A percentile compares a stretch with the other conserved stretches of the same genome.
phyloP scores from a whole-genome alignment of 2,329 filamentous ascomycete species.

The Verticillium nubilum region DNA sequence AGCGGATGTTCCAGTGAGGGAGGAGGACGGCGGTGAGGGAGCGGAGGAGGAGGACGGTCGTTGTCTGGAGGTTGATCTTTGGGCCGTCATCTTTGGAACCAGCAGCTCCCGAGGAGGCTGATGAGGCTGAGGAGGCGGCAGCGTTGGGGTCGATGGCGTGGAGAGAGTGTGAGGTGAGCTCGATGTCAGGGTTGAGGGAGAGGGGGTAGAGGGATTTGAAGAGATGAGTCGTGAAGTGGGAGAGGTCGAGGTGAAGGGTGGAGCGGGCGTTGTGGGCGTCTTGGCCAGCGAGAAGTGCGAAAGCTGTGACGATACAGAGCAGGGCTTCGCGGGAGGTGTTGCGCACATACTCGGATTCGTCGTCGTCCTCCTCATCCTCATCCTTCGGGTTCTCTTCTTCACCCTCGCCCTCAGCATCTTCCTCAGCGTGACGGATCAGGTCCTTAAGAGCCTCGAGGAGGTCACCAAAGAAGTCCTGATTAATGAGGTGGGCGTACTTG shows the following conservation, averaged over 20 bases:
- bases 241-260: slow-evolving; percentile 81
- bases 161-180: slow-evolving; percentile 69
- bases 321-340: slow-evolving; percentile 82
- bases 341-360: slow-evolving; percentile 46
- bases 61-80: slow-evolving; percentile 92
- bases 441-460: slow-evolving; percentile 92
- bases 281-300: slow-evolving; percentile 91
- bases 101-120: slow-evolving; percentile 31
- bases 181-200: slow-evolving; percentile 77
- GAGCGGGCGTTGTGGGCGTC: slow-evolving; percentile 81
- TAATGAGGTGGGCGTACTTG: slow-evolving; percentile 93
- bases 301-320: slow-evolving; percentile 92
- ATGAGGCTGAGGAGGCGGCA: slow-evolving; percentile 39
- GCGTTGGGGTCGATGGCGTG: slow-evolving; percentile 53
- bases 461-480: slow-evolving; percentile 98
- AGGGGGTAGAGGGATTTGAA: slow-evolving; percentile 80
- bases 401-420: slow-evolving; percentile 37
- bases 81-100: slow-evolving; percentile 34
- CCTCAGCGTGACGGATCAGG: slow-evolving; percentile 71
- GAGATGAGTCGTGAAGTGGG: slow-evolving; percentile 91
- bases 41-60: slow-evolving; percentile 84
- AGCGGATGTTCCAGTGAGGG: slow-evolving; percentile 65
- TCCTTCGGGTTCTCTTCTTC: slow-evolving; percentile 32
- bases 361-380: slow-evolving; percentile 33
- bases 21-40: slow-evolving; percentile 79